These are phyloP conservation scores for Lithohypha guttulata DNA, from an alignment of 2,329 filamentous ascomycete species.

Conservation along the genomic window DNA sequence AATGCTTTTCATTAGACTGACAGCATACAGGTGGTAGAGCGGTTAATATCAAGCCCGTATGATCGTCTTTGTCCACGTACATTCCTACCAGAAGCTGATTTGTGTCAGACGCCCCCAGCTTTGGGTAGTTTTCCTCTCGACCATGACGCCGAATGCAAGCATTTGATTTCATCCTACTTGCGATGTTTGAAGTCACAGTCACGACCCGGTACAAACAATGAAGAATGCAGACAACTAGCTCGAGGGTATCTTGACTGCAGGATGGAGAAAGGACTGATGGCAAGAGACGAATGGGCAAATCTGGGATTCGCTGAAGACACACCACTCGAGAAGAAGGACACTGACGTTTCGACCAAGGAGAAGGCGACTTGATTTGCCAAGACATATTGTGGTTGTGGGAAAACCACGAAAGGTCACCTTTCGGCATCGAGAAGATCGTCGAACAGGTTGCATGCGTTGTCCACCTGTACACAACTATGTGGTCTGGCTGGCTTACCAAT, in stretches of 20 bases:
- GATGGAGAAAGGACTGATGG: constrained; percentile 97
- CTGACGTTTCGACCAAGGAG: too few relatives aligned
- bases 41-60: constrained; percentile 54
- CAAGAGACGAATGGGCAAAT: constrained; percentile 88
- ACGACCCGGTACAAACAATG: constrained; percentile 71
- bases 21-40: constrained; percentile 57
- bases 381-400: too few relatives aligned
- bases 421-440: too few relatives aligned
- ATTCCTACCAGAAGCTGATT: too few relatives aligned
- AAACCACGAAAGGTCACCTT: too few relatives aligned
- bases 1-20: too few relatives aligned
- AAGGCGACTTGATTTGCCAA: too few relatives aligned
- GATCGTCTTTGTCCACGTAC: too few relatives aligned
- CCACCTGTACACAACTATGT: too few relatives aligned
- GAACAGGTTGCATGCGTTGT: too few relatives aligned
- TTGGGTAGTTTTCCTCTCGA: constrained; percentile 93
- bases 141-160: constrained; percentile 91
- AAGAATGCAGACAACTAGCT: constrained; percentile 72
- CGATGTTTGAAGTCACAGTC: constrained; percentile 58
- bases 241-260: constrained; percentile 84
- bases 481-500: too few relatives aligned
- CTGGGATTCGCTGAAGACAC: constrained; percentile 59
- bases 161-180: constrained; percentile 75
- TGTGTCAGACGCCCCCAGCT: constrained; percentile 72
- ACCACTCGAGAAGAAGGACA: constrained; percentile 9